A percentile compares a stretch with the other conserved stretches of the same genome.
phyloP scores from a whole-genome alignment of 768 basidiomycete genomes.

The Lentinula boryana region DNA sequence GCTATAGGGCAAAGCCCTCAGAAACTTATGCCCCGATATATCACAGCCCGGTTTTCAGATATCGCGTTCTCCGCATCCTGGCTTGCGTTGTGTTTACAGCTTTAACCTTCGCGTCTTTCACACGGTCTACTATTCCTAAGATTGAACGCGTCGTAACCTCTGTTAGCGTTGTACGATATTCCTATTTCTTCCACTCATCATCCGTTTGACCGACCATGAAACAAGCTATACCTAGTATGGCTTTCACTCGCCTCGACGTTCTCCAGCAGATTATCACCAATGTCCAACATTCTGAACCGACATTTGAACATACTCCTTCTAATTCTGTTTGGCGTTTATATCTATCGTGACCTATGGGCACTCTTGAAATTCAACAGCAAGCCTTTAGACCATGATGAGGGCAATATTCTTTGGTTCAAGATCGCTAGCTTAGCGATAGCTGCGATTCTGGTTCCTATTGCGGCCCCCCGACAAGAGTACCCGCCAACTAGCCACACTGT shows the following conservation, averaged over 20 bases:
- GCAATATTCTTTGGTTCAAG: constrained; percentile 44
- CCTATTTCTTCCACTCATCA: background rate
- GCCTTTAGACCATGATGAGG: constrained; percentile 40
- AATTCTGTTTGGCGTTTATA: constrained; percentile 34
- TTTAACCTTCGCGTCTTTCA: background rate
- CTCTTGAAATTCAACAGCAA: constrained; percentile 38
- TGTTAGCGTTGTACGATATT: background rate
- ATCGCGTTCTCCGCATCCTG: constrained; percentile 1
- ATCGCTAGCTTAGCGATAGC: constrained; percentile 35
- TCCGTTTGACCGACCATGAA: too few species aligned
- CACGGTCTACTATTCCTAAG: background rate
- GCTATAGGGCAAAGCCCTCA: background rate
- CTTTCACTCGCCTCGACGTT: background rate
- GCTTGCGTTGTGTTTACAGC: background rate
- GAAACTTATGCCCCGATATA: background rate
- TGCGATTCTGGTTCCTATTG: constrained; percentile 42
- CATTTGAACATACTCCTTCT: constrained; percentile 24
- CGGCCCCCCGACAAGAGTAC: constrained; percentile 46
- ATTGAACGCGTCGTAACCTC: background rate
- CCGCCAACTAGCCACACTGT: constrained; percentile 37
- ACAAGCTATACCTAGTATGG: background rate
- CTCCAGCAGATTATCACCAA: background rate
- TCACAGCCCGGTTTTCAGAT: background rate
- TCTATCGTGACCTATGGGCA: constrained; percentile 54
- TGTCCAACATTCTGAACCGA: background rate